phyloP scores from a whole-genome alignment of 805 yeast genomes.

The Starmerella scarabaei region DNA sequence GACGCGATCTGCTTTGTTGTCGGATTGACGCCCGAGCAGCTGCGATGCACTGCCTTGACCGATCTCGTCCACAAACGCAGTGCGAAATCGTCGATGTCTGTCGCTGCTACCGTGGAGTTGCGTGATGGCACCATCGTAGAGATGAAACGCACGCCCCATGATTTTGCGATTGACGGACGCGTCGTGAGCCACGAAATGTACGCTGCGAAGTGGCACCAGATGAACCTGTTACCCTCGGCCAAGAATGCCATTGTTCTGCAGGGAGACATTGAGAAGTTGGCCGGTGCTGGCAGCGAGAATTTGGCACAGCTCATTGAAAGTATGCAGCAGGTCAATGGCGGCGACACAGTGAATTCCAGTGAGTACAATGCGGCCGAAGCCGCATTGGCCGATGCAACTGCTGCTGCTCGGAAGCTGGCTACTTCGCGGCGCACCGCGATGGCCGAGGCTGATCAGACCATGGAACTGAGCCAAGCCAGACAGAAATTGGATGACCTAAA shows the following conservation, averaged over 20 bases:
- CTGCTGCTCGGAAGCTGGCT: constrained; percentile 50
- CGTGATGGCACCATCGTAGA: background rate
- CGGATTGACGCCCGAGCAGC: constrained; percentile 63
- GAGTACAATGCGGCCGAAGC: constrained; percentile 57
- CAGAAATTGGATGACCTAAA: constrained; percentile 26
- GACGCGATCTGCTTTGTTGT: constrained; percentile 93
- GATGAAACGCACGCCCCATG: constrained; percentile 13
- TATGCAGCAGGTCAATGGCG: constrained; percentile 42
- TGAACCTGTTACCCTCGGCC: constrained; percentile 77
- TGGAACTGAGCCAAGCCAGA: constrained; percentile 45
- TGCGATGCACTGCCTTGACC: constrained; percentile 58
- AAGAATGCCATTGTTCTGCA: constrained; percentile 88
- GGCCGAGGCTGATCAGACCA: constrained; percentile 36
- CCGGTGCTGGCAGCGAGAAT: constrained; percentile 70
- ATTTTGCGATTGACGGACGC: constrained; percentile 12
- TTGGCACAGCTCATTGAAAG: constrained; percentile 64
- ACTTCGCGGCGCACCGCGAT: constrained; percentile 63
- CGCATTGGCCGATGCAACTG: constrained; percentile 44
- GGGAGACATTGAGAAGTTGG: constrained; percentile 91
- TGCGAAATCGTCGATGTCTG: constrained; percentile 4
- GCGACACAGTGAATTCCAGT: constrained; percentile 49
- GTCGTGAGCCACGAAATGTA: constrained; percentile 34
- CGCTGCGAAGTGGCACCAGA: constrained; percentile 48
- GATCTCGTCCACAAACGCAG: constrained; percentile 59
- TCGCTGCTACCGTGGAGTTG: constrained; percentile 11